phyloP scores from a whole-genome alignment of 768 basidiomycete genomes.

The Serendipita indica region DNA sequence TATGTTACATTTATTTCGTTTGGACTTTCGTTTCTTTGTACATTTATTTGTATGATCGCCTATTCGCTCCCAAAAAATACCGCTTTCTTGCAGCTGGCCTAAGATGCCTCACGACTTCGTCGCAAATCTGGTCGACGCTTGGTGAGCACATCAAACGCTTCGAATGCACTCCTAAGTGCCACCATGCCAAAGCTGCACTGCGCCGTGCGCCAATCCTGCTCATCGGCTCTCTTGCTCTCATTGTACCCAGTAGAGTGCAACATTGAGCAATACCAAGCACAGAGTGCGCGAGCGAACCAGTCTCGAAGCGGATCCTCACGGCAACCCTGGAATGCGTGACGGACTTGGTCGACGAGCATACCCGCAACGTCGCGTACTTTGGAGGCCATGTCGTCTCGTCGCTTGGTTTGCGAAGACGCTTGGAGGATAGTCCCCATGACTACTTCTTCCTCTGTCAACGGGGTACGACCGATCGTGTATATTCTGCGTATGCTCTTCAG shows the following conservation, averaged over 20 bases:
- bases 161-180: not conserved
- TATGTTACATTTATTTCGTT: too few species aligned
- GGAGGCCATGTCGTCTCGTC: not conserved
- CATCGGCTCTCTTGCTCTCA: not conserved
- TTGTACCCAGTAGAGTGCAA: not conserved
- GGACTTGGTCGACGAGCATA: not conserved
- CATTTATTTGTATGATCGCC: too few species aligned
- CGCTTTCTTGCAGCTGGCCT: too few species aligned
- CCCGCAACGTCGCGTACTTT: not conserved
- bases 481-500: not conserved
- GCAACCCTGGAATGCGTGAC: not conserved
- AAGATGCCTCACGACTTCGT: too few species aligned
- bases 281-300: not conserved
- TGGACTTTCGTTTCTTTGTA: too few species aligned
- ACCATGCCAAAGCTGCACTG: slow-evolving; percentile 2
- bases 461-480: not conserved
- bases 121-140: not conserved
- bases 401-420: not conserved
- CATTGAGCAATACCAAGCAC: not conserved
- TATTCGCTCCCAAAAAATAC: too few species aligned
- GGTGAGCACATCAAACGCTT: not conserved
- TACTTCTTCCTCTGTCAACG: not conserved
- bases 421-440: slow-evolving; percentile 5
- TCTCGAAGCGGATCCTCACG: not conserved
- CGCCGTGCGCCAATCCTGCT: not conserved